phyloP scores from a whole-genome alignment of 2,329 filamentous ascomycete species.

The Fusarium torulosum region DNA sequence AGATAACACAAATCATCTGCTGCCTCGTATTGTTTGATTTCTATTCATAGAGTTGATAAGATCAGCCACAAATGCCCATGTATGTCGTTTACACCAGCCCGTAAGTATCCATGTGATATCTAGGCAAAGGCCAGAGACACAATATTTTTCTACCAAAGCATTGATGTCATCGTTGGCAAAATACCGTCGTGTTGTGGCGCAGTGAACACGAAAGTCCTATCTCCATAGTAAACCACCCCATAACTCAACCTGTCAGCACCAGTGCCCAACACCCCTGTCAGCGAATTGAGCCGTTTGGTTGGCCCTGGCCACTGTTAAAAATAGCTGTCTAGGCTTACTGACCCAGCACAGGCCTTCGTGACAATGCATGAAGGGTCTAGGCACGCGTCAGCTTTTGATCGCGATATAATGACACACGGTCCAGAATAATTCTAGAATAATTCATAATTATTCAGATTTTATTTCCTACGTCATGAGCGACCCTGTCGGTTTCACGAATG shows the following conservation, averaged over 20 bases:
- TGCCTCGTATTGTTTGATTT: too few relatives aligned
- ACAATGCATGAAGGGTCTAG: too few relatives aligned
- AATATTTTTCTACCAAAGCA: background rate
- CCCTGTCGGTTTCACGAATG: background rate
- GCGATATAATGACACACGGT: background rate
- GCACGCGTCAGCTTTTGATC: background rate
- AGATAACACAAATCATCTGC: too few relatives aligned
- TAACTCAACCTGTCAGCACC: background rate
- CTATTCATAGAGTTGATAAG: too few relatives aligned
- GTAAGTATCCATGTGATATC: background rate
- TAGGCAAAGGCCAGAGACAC: background rate
- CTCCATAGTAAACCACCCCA: too few relatives aligned
- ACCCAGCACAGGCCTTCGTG: background rate
- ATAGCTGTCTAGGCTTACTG: background rate
- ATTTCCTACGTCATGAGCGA: background rate
- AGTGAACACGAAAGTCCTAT: constrained; percentile 10
- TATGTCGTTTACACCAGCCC: too few relatives aligned
- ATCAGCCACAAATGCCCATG: too few relatives aligned
- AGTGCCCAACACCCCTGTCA: background rate
- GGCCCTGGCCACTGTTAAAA: constrained; percentile 5
- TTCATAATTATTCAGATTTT: background rate
- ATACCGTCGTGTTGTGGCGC: constrained; percentile 1
- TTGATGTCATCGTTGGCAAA: constrained; percentile 3
- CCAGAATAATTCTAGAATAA: background rate
- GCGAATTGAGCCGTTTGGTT: background rate